These are phyloP conservation scores for Chenopodium suecicum DNA, from an alignment of 148 eudicot genomes.

Conservation along the genomic window DNA sequence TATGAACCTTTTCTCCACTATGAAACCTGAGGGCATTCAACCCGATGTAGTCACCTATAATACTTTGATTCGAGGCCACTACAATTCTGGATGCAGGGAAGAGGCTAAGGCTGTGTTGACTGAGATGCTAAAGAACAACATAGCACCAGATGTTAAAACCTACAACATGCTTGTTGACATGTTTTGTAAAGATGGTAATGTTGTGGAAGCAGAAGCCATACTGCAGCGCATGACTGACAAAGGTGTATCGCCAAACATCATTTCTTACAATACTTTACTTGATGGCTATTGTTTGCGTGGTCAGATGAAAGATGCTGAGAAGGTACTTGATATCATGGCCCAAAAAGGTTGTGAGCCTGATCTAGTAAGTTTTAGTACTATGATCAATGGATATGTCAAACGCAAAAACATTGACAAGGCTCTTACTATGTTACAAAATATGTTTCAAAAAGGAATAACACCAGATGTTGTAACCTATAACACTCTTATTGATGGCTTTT, in stretches of 20 bases:
- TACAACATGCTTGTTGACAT: background rate
- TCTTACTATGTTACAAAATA: background rate
- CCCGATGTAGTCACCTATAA: slow-evolving; percentile 23
- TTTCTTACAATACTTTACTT: background rate
- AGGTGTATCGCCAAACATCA: background rate
- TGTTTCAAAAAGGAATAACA: background rate
- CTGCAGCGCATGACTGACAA: background rate
- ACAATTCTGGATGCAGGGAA: background rate
- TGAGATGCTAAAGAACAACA: background rate
- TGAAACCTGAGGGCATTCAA: slow-evolving; percentile 11
- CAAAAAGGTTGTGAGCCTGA: background rate
- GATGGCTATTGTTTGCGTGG: slow-evolving; percentile 29
- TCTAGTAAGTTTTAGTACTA: background rate
- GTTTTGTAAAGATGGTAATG: background rate
- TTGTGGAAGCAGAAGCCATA: background rate
- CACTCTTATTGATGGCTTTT: slow-evolving; percentile 19
- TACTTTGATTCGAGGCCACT: slow-evolving; percentile 13
- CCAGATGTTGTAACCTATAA: slow-evolving; percentile 8
- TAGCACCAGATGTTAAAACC: background rate
- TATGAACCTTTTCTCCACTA: background rate
- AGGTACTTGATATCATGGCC: slow-evolving; percentile 1
- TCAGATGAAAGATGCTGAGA: slow-evolving; percentile 6
- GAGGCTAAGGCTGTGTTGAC: background rate
- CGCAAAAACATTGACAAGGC: slow-evolving; percentile 6
- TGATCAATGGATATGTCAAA: slow-evolving; percentile 23